Evolutionary conservation across 2,329 filamentous ascomycete species (phyloP).

Genomic region (Grosmannia serpens): DNA sequence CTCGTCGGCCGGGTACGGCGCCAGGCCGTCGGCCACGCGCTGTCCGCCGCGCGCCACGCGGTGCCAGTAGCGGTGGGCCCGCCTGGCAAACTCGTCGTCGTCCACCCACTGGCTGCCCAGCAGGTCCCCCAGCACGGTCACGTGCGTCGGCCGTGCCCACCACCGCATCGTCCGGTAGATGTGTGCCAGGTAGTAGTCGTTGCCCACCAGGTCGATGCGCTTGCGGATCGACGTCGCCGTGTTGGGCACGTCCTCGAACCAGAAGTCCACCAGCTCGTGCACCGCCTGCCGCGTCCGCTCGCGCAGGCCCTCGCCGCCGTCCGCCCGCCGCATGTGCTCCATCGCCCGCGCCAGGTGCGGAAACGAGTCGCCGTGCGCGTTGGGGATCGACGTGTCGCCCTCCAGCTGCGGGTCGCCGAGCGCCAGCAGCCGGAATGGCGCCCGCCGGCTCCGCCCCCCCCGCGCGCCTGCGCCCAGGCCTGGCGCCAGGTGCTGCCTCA

Average conservation of each 20-base stretch:
- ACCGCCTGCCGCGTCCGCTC: constrained; percentile 39
- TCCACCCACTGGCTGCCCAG: constrained; percentile 92
- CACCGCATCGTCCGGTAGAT: constrained; percentile 76
- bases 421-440: constrained; percentile 77
- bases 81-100: constrained; percentile 67
- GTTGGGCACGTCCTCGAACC: constrained; percentile 56
- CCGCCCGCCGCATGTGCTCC: constrained; percentile 31
- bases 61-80: constrained; percentile 68
- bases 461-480: constrained; percentile 13
- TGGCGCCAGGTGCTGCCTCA: constrained; percentile 24
- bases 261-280: constrained; percentile 50
- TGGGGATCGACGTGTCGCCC: constrained; percentile 74
- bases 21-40: constrained; percentile 48
- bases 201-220: constrained; percentile 76
- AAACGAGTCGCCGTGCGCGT: constrained; percentile 38
- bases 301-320: constrained; percentile 33
- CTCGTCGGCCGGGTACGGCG: constrained; percentile 33
- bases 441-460: no score
- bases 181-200: constrained; percentile 90
- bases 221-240: constrained; percentile 61
- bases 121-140: constrained; percentile 80
- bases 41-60: constrained; percentile 61
- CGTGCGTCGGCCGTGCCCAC: constrained; percentile 78
- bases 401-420: constrained; percentile 90
- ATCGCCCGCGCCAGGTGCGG: constrained; percentile 39